These are phyloP conservation scores for Neoboletus brunneissimus DNA, from an alignment of 768 basidiomycete species.

Conservation along the genomic window DNA sequence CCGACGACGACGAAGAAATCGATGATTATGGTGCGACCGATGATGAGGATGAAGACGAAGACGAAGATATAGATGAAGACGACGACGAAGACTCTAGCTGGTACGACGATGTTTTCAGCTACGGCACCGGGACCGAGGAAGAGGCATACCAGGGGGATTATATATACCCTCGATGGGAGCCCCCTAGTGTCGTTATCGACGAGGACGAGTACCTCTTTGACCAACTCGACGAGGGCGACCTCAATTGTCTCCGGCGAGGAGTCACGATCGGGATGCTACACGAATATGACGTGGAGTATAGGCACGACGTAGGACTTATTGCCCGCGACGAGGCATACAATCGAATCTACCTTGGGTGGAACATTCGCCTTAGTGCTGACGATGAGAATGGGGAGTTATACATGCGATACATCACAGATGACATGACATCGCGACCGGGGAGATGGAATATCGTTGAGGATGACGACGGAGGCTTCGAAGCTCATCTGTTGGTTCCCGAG, in stretches of 20 bases:
- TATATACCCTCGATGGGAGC: constrained; percentile 54
- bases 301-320: constrained; percentile 51
- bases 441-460: constrained; percentile 38
- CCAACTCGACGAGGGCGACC: constrained; percentile 33
- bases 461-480: constrained; percentile 41
- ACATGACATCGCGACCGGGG: constrained; percentile 44
- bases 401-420: constrained; percentile 40
- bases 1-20: constrained; percentile 42
- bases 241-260: constrained; percentile 54
- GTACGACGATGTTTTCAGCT: constrained; percentile 35
- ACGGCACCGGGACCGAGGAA: constrained; percentile 35
- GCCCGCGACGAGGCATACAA: constrained; percentile 42
- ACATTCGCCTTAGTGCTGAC: constrained; percentile 46
- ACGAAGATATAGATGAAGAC: constrained; percentile 29
- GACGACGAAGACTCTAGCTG: constrained; percentile 30
- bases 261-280: constrained; percentile 58
- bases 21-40: constrained; percentile 31
- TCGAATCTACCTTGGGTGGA: constrained; percentile 67
- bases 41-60: constrained; percentile 24
- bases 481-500: constrained; percentile 39
- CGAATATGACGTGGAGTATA: constrained; percentile 53
- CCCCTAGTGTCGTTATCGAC: constrained; percentile 42
- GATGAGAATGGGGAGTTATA: constrained; percentile 41
- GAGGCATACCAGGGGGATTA: constrained; percentile 41
- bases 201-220: constrained; percentile 36